Percentiles rank a stretch among this genome's conserved stretches.
phyloP scores from a whole-genome alignment of 2,329 filamentous ascomycete species.

The Huntiella abstrusa region DNA sequence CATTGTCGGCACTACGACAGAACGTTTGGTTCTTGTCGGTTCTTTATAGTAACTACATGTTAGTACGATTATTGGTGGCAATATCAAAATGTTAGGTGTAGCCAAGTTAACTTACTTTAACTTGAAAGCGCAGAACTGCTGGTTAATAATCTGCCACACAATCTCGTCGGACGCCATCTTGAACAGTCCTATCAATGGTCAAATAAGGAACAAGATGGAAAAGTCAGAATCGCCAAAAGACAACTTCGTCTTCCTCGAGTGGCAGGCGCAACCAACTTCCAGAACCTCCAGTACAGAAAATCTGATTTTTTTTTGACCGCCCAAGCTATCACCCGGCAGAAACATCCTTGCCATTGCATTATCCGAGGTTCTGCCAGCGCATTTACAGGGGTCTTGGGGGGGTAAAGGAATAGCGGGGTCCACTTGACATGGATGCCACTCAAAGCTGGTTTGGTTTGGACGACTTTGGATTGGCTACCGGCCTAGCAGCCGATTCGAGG shows the following conservation, averaged over 20 bases:
- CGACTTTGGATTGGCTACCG: too few relatives aligned
- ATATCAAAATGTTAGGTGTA: neutral
- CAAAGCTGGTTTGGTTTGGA: too few relatives aligned
- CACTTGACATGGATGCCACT: too few relatives aligned
- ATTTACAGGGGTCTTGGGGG: neutral
- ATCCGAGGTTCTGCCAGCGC: slow-evolving; percentile 7
- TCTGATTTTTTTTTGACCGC: slow-evolving; percentile 12
- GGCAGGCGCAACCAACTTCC: neutral
- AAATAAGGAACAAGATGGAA: neutral
- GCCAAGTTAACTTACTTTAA: slow-evolving; percentile 44
- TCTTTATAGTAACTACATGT: slow-evolving; percentile 22
- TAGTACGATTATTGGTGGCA: neutral
- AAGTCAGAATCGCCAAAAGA: neutral
- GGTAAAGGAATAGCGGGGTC: too few relatives aligned
- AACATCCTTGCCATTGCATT: slow-evolving; percentile 1
- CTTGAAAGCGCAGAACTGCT: slow-evolving; percentile 89
- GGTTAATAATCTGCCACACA: slow-evolving; percentile 91
- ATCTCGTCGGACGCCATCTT: slow-evolving; percentile 86
- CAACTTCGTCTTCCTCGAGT: neutral
- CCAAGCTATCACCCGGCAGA: slow-evolving; percentile 9
- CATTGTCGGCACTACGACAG: slow-evolving; percentile 88
- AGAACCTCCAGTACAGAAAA: slow-evolving; percentile 4
- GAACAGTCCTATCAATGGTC: slow-evolving; percentile 10
- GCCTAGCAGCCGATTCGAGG: too few relatives aligned
- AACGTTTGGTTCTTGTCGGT: slow-evolving; percentile 79